Conservation (phyloP, 306 rosid genomes). For the Oxytropis ochrocephala region DNA sequence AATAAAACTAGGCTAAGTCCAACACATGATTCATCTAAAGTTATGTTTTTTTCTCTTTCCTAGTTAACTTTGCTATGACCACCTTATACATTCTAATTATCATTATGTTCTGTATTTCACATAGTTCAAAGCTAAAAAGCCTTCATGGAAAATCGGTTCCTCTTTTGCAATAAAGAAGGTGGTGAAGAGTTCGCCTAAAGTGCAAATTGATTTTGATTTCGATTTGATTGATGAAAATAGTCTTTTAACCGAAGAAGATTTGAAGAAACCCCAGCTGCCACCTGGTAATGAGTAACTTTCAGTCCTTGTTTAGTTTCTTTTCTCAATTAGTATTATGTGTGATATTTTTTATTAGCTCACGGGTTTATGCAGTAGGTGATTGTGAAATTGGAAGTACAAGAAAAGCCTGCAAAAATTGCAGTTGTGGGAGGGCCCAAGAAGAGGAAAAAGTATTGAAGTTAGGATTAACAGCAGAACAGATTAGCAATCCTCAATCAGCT, state of each 20-base stretch:
- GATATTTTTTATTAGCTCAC: background rate
- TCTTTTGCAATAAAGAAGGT: slow-evolving; percentile 60
- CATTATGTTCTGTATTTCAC: background rate
- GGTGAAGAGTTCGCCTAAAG: slow-evolving; percentile 43
- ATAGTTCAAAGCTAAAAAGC: slow-evolving; percentile 66
- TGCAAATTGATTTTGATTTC: slow-evolving; percentile 65
- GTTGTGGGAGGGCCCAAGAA: slow-evolving; percentile 87
- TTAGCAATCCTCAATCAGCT: slow-evolving; percentile 76
- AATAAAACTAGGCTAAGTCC: too few species aligned
- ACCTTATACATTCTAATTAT: slow-evolving; percentile 9
- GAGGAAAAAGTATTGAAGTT: slow-evolving; percentile 79
- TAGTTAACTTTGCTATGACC: background rate
- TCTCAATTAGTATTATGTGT: background rate
- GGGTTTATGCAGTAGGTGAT: slow-evolving; percentile 49
- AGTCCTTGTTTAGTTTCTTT: slow-evolving; percentile 16
- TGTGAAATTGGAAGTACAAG: slow-evolving; percentile 82
- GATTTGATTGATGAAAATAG: slow-evolving; percentile 95
- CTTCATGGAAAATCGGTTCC: slow-evolving; percentile 78
- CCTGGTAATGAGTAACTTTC: slow-evolving; percentile 36
- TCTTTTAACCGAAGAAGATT: slow-evolving; percentile 81
- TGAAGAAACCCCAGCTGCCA: slow-evolving; percentile 65
- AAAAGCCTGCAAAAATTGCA: slow-evolving; percentile 94
- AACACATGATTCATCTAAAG: background rate
- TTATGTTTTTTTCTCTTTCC: background rate
- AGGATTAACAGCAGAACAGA: slow-evolving; percentile 61